Percentiles rank a stretch among this genome's conserved stretches.
Conservation (phyloP, 1,139 yeast genomes). For the Yamadazyma blattariae region DNA sequence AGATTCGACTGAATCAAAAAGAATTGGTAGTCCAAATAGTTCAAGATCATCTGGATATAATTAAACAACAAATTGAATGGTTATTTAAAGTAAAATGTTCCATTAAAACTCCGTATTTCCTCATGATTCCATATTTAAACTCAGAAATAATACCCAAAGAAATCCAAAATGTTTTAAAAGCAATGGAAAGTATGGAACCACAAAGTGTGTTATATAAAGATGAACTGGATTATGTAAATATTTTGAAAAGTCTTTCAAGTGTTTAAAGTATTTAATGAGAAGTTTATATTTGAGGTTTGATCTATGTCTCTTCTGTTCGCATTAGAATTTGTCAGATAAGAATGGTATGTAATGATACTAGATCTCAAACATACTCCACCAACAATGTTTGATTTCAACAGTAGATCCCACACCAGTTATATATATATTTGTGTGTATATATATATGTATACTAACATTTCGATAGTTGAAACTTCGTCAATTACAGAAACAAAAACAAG, state of each 20-base stretch:
- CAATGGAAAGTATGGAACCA: neutral
- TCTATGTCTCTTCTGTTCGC: too few relatives aligned
- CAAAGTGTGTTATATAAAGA: neutral
- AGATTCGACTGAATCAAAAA: neutral
- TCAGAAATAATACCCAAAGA: too few relatives aligned
- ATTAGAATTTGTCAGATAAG: slow-evolving; percentile 1
- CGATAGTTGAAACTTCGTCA: slow-evolving; percentile 54
- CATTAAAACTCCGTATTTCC: slow-evolving; percentile 16
- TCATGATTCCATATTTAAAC: slow-evolving; percentile 2
- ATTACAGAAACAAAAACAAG: slow-evolving; percentile 56
- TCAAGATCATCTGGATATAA: too few relatives aligned
- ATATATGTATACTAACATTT: slow-evolving; percentile 9
- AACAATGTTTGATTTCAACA: too few relatives aligned
- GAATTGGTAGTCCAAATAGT: too few relatives aligned
- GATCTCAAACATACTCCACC: too few relatives aligned
- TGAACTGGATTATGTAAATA: slow-evolving; percentile 1
- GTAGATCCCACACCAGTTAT: too few relatives aligned
- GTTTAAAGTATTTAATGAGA: too few relatives aligned
- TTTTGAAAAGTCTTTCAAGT: too few relatives aligned
- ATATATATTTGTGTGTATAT: too few relatives aligned
- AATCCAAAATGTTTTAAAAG: too few relatives aligned
- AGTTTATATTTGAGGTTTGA: too few relatives aligned
- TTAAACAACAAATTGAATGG: slow-evolving; percentile 23
- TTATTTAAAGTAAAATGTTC: slow-evolving; percentile 21
- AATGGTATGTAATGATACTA: slow-evolving; percentile 6